Evolutionary conservation across 208 protist species (phyloP), one percentile per base, ranked within the genome.

Genomic region (Endotrypanum monterogeii): DNA sequence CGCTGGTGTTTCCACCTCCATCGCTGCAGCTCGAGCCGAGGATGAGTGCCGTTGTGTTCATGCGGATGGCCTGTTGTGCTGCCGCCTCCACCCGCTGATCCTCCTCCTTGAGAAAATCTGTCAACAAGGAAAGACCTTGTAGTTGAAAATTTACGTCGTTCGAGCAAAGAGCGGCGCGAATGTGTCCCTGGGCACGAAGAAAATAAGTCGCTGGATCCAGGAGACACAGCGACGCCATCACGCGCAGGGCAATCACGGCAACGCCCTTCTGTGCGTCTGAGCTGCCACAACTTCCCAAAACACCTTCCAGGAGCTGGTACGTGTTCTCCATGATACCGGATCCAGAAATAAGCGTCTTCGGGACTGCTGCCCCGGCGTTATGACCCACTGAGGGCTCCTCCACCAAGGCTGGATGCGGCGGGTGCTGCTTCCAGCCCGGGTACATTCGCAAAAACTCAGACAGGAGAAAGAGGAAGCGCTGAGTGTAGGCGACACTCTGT

Each of bases 391-490:
- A 73, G 28, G 76, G 67, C 55, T 83, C 80, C 57, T 71, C 76
- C 20, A 73, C 48, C 37, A 89, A 66, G 54, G 76, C 50, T 14
- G 72, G 39, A 23, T 74, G 76, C 5, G 67, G 79, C 25, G 83
- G 80, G 54, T 69, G 71, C 41, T 83, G 66, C 72, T 72, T 68
- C 91, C 93, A 97, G n/a, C 87, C 91, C 35, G 84, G 89, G 71
- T 94, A 97, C 57, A 82, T 74, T 3, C 93, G 88, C 65, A 96
- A 74, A 54, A 97, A 88, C 73, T 94, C 89, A 18, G 91, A 94
- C n/a, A 97, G 81, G 6, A 97, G 84, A 77, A 97, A 97, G 35
- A 96, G 81, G 71, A 94, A 95, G 39, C 93, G 90, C 68, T 91
- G 86, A 11, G 86, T 84, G 79, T 97, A 97, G 28, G 80, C 84